These are phyloP conservation scores for Aspergillus floridensis DNA, from an alignment of 2,329 filamentous ascomycete genomes.

Conservation along the genomic window DNA sequence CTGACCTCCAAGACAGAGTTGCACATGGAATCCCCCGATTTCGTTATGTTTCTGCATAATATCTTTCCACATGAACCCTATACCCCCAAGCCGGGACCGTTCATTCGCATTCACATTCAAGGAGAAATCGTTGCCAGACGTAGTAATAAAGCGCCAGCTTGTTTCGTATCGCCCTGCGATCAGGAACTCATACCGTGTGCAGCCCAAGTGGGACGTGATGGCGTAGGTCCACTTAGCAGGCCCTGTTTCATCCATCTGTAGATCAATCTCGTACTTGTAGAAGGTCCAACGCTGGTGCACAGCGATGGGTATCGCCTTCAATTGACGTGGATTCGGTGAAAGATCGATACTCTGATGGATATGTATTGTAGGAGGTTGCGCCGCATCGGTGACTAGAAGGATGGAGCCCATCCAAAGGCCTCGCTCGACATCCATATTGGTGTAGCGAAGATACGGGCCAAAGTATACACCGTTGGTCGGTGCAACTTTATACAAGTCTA, in stretches of 20 bases:
- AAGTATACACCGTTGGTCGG: slow-evolving; percentile 98
- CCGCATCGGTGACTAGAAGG: slow-evolving; percentile 83
- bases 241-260: slow-evolving; percentile 78
- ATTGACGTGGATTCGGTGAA: slow-evolving; percentile 85
- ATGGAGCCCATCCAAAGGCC: slow-evolving; percentile 93
- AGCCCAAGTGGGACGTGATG: slow-evolving; percentile 92
- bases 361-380: slow-evolving; percentile 92
- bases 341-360: slow-evolving; percentile 87
- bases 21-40: slow-evolving; percentile 91
- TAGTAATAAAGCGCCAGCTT: slow-evolving; percentile 92
- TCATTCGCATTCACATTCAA: slow-evolving; percentile 84
- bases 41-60: slow-evolving; percentile 96
- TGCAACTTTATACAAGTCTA: slow-evolving; percentile 89
- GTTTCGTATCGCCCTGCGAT: slow-evolving; percentile 87
- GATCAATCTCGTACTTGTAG: slow-evolving; percentile 87
- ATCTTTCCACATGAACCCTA: slow-evolving; percentile 98
- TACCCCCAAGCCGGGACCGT: slow-evolving; percentile 77
- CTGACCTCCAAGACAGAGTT: slow-evolving; percentile 88
- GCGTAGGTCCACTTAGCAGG: slow-evolving; percentile 94
- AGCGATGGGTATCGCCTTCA: slow-evolving; percentile 77
- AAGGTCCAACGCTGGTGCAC: slow-evolving; percentile 94
- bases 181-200: slow-evolving; percentile 96
- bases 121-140: slow-evolving; percentile 94
- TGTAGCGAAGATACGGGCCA: slow-evolving; percentile 90
- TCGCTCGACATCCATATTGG: slow-evolving; percentile 93